Base-by-base conservation (phyloP, 2,329 filamentous ascomycete genomes). In the Beauveria sp. region DNA sequence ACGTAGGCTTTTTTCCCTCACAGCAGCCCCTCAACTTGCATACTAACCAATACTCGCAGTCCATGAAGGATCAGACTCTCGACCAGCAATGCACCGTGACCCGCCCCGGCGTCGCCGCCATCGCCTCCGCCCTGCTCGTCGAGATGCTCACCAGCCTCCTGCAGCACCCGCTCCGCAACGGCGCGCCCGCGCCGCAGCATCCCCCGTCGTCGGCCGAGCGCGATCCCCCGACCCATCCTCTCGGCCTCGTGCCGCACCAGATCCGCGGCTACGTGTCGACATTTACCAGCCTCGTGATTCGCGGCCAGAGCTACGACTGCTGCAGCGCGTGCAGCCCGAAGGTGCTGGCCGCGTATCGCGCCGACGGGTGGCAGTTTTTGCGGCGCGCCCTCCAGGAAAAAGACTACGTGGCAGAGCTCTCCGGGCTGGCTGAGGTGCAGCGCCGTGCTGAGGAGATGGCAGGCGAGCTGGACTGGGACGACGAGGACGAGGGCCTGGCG, bases 1-100 rank as follows among this genome's bases (percentile, higher is more conserved):
- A 98, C 77, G 93, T 96, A 78, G 85, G 88, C 82, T 16, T 3
- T n/a, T 2, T 38, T 8, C 12, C 50, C 3, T 34, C 30, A 10
- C 38, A 10, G 5, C 7, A 26, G 12, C 30, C 4, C 5, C 28
- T 42, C 16, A 40, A 34, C 8, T n/a, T 24, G 7, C 24, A 52
- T 50, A 12, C 63, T 47, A 64, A 61, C 67, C 45, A 14, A 22
- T 9, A 43, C 1, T 18, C 51, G 12, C 47, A 96, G 90, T 96
- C 92, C 2, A 84, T 96, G 70, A 96, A 93, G 74, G 92, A 96
- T 69, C 90, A 93, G 67, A 98, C 95, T 0, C 86, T 99, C 12
- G 95, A 99, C 72, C 95, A 99, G 73, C 95, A 98, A 75, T 99
- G 95, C 74, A 99, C 95, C 0, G 95, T 99, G 22, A 99, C 95